A percentile compares a stretch with the other conserved stretches of the same genome.
These are phyloP conservation scores for Phytopythium oedochilum DNA, from an alignment of 352 stramenopile genomes.

Conservation along the genomic window DNA sequence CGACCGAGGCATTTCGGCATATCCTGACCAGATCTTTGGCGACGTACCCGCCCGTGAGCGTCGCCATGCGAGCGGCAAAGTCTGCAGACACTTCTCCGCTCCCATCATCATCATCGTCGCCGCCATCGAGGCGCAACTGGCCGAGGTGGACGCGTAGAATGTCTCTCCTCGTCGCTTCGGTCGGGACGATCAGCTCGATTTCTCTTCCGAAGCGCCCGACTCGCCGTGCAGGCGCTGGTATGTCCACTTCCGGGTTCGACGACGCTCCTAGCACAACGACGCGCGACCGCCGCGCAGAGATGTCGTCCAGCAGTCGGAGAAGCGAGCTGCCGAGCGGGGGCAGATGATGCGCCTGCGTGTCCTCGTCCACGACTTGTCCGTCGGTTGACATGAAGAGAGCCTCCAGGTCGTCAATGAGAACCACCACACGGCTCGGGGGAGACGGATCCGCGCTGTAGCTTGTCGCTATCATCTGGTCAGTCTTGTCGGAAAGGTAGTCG, in stretches of 20 bases:
- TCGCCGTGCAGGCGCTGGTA: slow-evolving; percentile 43
- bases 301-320: slow-evolving; percentile 50
- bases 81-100: slow-evolving; percentile 2
- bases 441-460: no score
- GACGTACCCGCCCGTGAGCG: slow-evolving; percentile 68
- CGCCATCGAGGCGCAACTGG: slow-evolving; percentile 16
- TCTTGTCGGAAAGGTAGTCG: slow-evolving; percentile 46
- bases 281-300: slow-evolving; percentile 18
- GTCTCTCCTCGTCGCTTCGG: slow-evolving; percentile 39
- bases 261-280: slow-evolving; percentile 54
- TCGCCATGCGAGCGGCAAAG: slow-evolving; percentile 38
- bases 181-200: slow-evolving; percentile 61
- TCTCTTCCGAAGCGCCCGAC: slow-evolving; percentile 50
- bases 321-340: slow-evolving; percentile 56
- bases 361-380: slow-evolving; percentile 21
- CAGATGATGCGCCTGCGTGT: slow-evolving; percentile 21
- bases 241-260: slow-evolving; percentile 20
- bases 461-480: slow-evolving; percentile 30
- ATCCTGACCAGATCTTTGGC: slow-evolving; percentile 73
- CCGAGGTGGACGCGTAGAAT: slow-evolving; percentile 46
- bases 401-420: slow-evolving; percentile 72
- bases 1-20: slow-evolving; percentile 49
- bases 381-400: slow-evolving; percentile 49
- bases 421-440: slow-evolving; percentile 17
- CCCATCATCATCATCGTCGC: background rate